A percentile compares a stretch with the other conserved stretches of the same genome.
phyloP scores from a whole-genome alignment of 1,284 basidiomycete genomes.

The Sphagnurus paluster region DNA sequence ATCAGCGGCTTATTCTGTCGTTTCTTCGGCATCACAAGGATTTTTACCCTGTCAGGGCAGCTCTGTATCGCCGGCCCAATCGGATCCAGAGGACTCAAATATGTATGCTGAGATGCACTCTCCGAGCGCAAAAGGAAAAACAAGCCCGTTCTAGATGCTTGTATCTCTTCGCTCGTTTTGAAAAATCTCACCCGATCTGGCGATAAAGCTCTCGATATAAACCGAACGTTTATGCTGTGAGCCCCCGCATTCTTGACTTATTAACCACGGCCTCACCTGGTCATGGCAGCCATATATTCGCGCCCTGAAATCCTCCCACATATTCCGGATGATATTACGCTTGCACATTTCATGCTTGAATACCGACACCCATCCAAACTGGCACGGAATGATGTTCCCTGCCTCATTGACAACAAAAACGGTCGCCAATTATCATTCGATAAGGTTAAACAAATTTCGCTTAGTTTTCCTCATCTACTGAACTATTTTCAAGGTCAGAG shows the following conservation, averaged over 20 bases:
- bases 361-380: conserved; percentile 50
- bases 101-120: conserved; percentile 13
- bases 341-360: conserved; percentile 71
- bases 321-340: conserved; percentile 65
- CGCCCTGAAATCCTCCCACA: conserved; percentile 35
- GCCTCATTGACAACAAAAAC: conserved; percentile 59
- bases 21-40: conserved; percentile 12
- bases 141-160: conserved; percentile 15
- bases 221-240: conserved; percentile 10
- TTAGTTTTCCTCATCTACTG: neutral
- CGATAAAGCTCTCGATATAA: conserved; percentile 14
- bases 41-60: conserved; percentile 6
- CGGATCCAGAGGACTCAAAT: conserved; percentile 17
- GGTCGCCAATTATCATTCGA: conserved; percentile 42
- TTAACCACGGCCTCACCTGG: neutral
- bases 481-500: conserved; percentile 36
- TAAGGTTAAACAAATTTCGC: conserved; percentile 35
- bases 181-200: conserved; percentile 17
- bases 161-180: conserved; percentile 9
- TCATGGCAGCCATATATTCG: conserved; percentile 22
- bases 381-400: conserved; percentile 39
- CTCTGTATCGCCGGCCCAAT: conserved; percentile 19
- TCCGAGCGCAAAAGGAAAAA: conserved; percentile 16
- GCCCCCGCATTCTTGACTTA: conserved; percentile 7
- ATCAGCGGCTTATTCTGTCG: conserved; percentile 8